Base-by-base conservation (phyloP, 345 rosid species). In the Camelina sativa region DNA sequence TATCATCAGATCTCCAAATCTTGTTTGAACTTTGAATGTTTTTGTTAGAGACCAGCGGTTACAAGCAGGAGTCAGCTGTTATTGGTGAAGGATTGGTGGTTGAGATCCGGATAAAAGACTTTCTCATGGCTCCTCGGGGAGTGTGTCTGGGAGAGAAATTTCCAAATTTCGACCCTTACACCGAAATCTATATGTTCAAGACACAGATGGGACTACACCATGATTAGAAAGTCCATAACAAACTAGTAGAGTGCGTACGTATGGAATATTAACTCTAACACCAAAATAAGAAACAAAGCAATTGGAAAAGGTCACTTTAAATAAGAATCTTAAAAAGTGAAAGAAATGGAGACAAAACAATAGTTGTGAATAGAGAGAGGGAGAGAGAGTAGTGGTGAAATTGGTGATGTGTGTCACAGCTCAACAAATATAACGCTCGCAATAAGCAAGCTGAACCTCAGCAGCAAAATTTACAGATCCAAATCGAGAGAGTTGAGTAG, bases 361-460 rank as follows among this genome's bases (percentile, higher is more conserved):
- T 55, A 62, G 79, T 66, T 57, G 47, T 62, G 5, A 5, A 30
- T 17, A 54, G 37, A 72, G 47, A 62, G 53, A 22, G 28, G 17
- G 41, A 54, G 37, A 72, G 47, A 52, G 53, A n/a, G 28, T 52
- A 19, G 62, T 20, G 20, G 52, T 56, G 41, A 74, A 19, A 28
- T n/a, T 51, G 17, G 50, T 60, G 65, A 53, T 44, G 65, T 69
- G 52, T 55, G 35, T 62, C 28, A 69, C 80, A 69, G 80, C 75
- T 76, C 59, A 62, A 65, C 59, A 69, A 69, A 5, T 69, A 69
- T 76, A 76, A 44, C 75, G 3, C 51, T 76, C 30, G 74, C 70
- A 68, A 76, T 41, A 76, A 76, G 80, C 71, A 69, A 76, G 80
- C 80, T 70, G 80, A 55, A 62, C 8, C 80, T 35, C 30, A 62